A percentile compares a stretch with the other conserved stretches of the same genome.
Conservation (phyloP, 140 eudicot genomes). For the Oenanthe javanica region DNA sequence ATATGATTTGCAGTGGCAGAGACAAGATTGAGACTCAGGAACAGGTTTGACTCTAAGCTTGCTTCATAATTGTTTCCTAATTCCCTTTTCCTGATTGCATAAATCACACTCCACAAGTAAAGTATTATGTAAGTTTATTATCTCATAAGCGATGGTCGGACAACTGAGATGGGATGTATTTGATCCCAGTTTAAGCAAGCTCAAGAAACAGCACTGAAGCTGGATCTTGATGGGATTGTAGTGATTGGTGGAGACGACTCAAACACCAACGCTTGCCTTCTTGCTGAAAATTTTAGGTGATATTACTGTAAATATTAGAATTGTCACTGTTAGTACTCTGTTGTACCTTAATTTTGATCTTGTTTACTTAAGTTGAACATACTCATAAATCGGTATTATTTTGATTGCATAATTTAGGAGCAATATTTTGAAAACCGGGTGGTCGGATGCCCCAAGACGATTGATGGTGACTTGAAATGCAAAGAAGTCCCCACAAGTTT, state of each 20-base stretch:
- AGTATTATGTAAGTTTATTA: not conserved
- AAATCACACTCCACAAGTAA: not conserved
- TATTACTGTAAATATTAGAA: not conserved
- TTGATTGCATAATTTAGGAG: constrained; percentile 42
- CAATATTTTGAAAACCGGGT: constrained; percentile 75
- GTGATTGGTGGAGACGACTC: constrained; percentile 99
- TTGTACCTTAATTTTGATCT: not conserved
- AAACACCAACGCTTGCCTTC: constrained; percentile 95
- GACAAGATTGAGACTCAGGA: constrained; percentile 92
- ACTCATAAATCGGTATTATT: not conserved
- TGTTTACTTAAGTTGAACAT: not conserved
- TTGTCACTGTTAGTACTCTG: not conserved
- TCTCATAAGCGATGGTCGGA: not conserved
- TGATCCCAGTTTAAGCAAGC: constrained; percentile 92
- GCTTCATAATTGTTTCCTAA: not conserved
- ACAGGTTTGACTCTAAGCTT: constrained; percentile 32
- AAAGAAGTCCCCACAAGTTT: constrained; percentile 96
- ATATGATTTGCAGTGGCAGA: constrained; percentile 90
- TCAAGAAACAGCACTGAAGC: constrained; percentile 78
- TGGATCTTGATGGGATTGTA: constrained; percentile 93
- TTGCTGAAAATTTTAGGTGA: constrained; percentile 91
- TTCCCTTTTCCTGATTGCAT: not conserved
- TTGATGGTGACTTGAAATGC: constrained; percentile 96
- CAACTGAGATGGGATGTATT: constrained; percentile 14
- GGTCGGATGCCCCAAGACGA: constrained; percentile 97